Evolutionary conservation across 2,329 filamentous ascomycete species (phyloP).

Genomic region (Ceratocystis alfenasii): DNA sequence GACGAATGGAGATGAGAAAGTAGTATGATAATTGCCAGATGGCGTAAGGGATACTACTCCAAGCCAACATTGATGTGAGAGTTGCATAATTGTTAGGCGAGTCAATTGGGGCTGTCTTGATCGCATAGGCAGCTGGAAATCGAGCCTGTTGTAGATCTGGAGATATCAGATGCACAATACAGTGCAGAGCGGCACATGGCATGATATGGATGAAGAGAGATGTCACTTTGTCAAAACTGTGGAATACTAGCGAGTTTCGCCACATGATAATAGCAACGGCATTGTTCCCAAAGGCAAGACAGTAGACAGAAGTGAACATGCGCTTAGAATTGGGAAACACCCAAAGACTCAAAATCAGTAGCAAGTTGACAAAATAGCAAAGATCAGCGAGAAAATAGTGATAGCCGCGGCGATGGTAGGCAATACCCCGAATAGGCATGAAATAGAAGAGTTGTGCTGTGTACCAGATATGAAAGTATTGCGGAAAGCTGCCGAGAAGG

Average conservation of each 20-base stretch:
- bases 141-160: constrained; percentile 51
- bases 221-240: constrained; percentile 95
- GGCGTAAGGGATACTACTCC: constrained; percentile 86
- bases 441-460: constrained; percentile 79
- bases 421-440: constrained; percentile 90
- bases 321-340: constrained; percentile 81
- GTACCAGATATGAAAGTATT: constrained; percentile 90
- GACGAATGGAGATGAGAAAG: constrained; percentile 85
- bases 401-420: constrained; percentile 81
- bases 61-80: constrained; percentile 74
- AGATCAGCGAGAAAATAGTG: constrained; percentile 96
- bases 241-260: constrained; percentile 96
- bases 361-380: constrained; percentile 94
- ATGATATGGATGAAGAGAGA: constrained; percentile 99
- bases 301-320: constrained; percentile 84
- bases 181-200: constrained; percentile 89
- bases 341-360: constrained; percentile 75
- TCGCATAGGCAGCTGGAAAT: constrained; percentile 76
- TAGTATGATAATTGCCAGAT: constrained; percentile 91
- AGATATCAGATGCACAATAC: constrained; percentile 71
- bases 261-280: constrained; percentile 97
- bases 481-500: constrained; percentile 71
- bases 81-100: constrained; percentile 67
- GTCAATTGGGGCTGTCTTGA: constrained; percentile 57
- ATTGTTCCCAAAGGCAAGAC: constrained; percentile 90